phyloP scores from a whole-genome alignment of 495 filamentous ascomycete genomes.

The Penicillium odoratum region DNA sequence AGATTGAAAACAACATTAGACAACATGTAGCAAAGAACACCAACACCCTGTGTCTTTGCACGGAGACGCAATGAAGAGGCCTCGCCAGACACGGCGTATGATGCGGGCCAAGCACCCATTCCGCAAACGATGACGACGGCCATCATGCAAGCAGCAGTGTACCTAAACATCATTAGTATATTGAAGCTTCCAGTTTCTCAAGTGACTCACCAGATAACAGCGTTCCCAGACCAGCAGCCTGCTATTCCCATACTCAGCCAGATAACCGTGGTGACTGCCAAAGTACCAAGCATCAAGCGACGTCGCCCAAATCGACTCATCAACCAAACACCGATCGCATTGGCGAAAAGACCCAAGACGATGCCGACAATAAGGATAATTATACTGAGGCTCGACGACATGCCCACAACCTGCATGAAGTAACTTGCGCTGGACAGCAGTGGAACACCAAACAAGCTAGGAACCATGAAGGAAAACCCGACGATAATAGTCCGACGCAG shows the following conservation, averaged over 20 bases:
- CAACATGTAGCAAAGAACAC: conserved; percentile 21
- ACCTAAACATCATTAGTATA: conserved; percentile 21
- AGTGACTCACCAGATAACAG: conserved; percentile 29
- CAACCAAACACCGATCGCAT: conserved; percentile 29
- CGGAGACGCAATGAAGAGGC: conserved; percentile 27
- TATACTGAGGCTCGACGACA: conserved; percentile 28
- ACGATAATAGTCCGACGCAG: conserved; percentile 48
- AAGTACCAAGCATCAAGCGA: conserved; percentile 20
- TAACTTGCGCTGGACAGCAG: conserved; percentile 34
- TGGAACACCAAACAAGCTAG: conserved; percentile 30
- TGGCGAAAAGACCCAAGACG: conserved; percentile 28
- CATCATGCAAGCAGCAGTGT: conserved; percentile 28
- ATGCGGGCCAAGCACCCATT: conserved; percentile 33
- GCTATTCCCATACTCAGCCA: conserved; percentile 36
- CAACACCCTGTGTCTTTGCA: conserved; percentile 24
- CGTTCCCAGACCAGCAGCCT: conserved; percentile 27
- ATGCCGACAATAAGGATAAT: conserved; percentile 32
- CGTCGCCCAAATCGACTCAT: conserved; percentile 28
- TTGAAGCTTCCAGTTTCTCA: not conserved
- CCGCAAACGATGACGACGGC: conserved; percentile 24
- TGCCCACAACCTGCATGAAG: conserved; percentile 36
- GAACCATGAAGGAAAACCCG: conserved; percentile 37
- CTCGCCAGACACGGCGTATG: conserved; percentile 23
- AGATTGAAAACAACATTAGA: conserved; percentile 20
- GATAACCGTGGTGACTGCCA: conserved; percentile 20